Evolutionary conservation across 2,329 filamentous ascomycete species (phyloP), one percentile per base, ranked within the genome.

Genomic region (Colletotrichum sp.): DNA sequence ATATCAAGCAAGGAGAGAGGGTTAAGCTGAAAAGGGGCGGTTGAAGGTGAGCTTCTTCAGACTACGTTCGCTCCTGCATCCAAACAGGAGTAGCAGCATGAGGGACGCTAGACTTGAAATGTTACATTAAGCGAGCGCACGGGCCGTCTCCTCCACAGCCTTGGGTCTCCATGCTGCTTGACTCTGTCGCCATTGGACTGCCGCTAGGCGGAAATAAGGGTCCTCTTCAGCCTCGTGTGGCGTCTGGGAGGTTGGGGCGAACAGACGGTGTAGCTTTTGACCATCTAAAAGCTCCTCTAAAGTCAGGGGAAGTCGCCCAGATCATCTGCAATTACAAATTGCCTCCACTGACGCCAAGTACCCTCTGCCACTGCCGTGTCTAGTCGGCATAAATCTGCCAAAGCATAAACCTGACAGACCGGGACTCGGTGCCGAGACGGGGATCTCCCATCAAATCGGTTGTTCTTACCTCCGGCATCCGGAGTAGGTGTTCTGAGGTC

Each of bases 1-100:
- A 75, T 75, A 76, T 71, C 74, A 70, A 66, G 66, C 71, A 64
- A 76, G 74, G 66, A 76, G 62, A 70, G 71, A 76, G 71, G 39
- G 60, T 74, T 70, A 73, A 73, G 65, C 70, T 70, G 74, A 76
- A 77, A 76, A 68, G 76, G 76, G 76, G 76, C 74, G 66, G 66
- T 76, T 69, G 74, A 77, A 70, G 76, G 74, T 77, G 76, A 77
- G 76, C 73, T 76, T 76, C 64, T 71, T 77, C 65, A 30, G 68
- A 68, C 75, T 73, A 76, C 74, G 69, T 77, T 77, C 73, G 74
- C 74, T 76, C 74, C 70, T 76, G 70, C 74, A 76, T 73, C 74
- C 65, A 73, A 70, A 71, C 67, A 77, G 76, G 74, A 76, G 73
- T 71, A 66, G 67, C 62, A 66, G 76, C 74, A 75, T 74, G 34